phyloP scores from a whole-genome alignment of 352 stramenopile genomes.

The Globisporangium cystogenes region DNA sequence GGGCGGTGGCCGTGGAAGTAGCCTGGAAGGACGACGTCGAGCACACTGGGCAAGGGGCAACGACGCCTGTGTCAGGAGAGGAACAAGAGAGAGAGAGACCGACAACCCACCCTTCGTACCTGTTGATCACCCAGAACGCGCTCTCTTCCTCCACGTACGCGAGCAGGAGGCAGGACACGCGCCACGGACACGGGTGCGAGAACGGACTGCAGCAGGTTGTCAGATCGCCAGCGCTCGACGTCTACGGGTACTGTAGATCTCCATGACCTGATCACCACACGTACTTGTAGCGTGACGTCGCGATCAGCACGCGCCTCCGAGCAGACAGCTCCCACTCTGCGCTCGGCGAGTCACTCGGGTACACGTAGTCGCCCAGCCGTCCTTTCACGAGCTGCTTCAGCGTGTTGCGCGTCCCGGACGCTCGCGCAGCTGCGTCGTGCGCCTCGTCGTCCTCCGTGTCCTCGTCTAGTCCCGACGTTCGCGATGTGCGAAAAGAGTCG shows the following conservation, averaged over 20 bases:
- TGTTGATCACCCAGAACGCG: constrained; percentile 80
- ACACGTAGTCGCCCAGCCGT: constrained; percentile 58
- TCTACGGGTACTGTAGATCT: too few relatives aligned
- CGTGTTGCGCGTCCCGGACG: constrained; percentile 21
- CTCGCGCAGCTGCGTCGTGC: constrained; percentile 2
- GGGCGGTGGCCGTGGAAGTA: constrained; percentile 78
- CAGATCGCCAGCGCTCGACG: too few relatives aligned
- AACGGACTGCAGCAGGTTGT: constrained; percentile 34
- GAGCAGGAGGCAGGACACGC: constrained; percentile 56
- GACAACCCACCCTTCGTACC: constrained; percentile 17
- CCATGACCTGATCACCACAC: too few relatives aligned
- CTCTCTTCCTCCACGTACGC: constrained; percentile 78
- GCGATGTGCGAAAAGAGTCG: constrained; percentile 24
- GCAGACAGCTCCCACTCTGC: constrained; percentile 54
- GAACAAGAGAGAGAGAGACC: background rate
- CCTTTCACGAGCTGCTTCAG: constrained; percentile 57
- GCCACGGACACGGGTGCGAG: constrained; percentile 69
- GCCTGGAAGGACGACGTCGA: constrained; percentile 56
- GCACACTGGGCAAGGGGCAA: constrained; percentile 5
- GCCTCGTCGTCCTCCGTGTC: constrained; percentile 22
- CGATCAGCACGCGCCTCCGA: constrained; percentile 57
- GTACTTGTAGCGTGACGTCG: constrained; percentile 68
- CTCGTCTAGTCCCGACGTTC: constrained; percentile 20
- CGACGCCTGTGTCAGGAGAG: background rate
- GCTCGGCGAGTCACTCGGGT: constrained; percentile 51